Evolutionary conservation across 345 rosid genomes (phyloP).

Genomic region (Salix suchowensis): DNA sequence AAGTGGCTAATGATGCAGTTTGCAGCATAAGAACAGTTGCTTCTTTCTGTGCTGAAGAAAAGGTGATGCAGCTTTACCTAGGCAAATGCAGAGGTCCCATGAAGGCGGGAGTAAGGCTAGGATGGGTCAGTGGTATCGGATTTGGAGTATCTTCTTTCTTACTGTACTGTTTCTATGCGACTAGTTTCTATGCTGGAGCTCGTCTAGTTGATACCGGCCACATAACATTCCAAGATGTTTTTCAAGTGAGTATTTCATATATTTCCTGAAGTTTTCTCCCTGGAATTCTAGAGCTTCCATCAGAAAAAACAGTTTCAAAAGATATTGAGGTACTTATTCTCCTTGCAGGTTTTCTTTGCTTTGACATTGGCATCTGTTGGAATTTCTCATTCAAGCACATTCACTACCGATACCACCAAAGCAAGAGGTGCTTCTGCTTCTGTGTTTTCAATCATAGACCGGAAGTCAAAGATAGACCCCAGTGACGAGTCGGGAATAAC

Average conservation of each 20-base stretch:
- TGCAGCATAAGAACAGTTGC: conserved; percentile 34
- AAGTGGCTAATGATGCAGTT: conserved; percentile 27
- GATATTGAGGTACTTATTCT: background rate
- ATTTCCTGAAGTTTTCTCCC: background rate
- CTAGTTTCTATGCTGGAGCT: conserved; percentile 37
- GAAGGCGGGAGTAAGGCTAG: conserved; percentile 29
- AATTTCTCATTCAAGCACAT: conserved; percentile 28
- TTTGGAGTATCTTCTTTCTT: conserved; percentile 34
- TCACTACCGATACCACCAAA: conserved; percentile 34
- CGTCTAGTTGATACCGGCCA: conserved; percentile 23
- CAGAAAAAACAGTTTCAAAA: background rate
- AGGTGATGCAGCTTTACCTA: conserved; percentile 23
- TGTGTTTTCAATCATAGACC: conserved; percentile 36
- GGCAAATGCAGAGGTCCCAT: conserved; percentile 35
- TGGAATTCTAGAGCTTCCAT: background rate
- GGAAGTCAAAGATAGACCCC: conserved; percentile 30
- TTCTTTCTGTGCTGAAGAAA: conserved; percentile 31
- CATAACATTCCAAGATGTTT: conserved; percentile 33
- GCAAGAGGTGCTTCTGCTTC: conserved; percentile 37
- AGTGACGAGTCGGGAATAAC: conserved; percentile 32
- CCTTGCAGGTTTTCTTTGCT: conserved; percentile 38
- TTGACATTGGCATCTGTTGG: conserved; percentile 31
- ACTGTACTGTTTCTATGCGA: conserved; percentile 24
- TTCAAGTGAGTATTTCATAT: conserved; percentile 10
- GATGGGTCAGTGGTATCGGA: conserved; percentile 30